A percentile compares a stretch with the other conserved stretches of the same genome.
These are phyloP conservation scores for Solanum etuberosum DNA, from an alignment of 257 asterid species.

Conservation along the genomic window DNA sequence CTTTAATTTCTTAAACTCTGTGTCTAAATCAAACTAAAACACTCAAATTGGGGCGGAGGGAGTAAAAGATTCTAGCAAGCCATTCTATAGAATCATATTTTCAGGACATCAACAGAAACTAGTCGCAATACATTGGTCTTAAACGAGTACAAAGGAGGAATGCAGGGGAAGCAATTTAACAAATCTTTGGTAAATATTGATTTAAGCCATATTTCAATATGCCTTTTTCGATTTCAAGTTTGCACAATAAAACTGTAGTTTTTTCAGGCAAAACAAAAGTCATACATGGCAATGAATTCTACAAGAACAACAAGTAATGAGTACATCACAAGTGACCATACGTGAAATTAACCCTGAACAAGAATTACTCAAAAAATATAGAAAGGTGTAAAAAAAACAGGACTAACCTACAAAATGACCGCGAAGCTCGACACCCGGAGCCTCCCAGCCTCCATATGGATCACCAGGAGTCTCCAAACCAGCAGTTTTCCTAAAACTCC, in stretches of 20 bases:
- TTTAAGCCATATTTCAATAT: neutral
- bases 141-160: neutral
- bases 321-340: neutral
- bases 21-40: neutral
- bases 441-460: conserved; percentile 96
- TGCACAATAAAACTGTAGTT: neutral
- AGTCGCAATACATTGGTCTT: neutral
- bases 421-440: conserved; percentile 48
- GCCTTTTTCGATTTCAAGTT: neutral
- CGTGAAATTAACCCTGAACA: neutral
- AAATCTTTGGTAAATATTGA: neutral
- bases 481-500: conserved; percentile 85
- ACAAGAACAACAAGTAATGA: neutral
- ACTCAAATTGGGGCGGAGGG: neutral
- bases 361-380: neutral
- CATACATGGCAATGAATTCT: neutral
- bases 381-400: neutral
- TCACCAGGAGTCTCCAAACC: conserved; percentile 51
- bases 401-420: conserved; percentile 93
- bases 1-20: neutral
- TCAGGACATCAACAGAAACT: neutral
- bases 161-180: neutral
- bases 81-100: neutral
- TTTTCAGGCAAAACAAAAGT: neutral
- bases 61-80: neutral